Evolutionary conservation across 2,329 filamentous ascomycete species (phyloP).

Genomic region (Aspergillus uvarum): DNA sequence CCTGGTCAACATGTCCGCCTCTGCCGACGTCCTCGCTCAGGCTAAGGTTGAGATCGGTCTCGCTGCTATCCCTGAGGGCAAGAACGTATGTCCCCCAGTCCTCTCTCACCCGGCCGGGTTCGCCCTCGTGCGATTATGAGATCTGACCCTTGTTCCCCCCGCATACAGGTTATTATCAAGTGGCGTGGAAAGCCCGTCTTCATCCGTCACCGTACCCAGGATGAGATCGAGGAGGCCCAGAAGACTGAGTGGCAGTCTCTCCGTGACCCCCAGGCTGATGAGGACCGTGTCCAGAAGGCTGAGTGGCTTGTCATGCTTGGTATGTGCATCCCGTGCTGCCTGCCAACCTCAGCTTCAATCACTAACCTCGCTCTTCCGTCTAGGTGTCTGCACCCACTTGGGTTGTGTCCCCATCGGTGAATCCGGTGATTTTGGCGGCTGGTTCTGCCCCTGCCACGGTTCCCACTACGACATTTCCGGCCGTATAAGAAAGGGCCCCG

Average conservation of each 20-base stretch:
- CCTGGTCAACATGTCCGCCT: conserved; percentile 99
- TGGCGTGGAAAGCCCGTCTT: conserved; percentile 99
- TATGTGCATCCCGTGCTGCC: conserved; percentile 43
- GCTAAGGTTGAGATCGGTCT: conserved; percentile 99
- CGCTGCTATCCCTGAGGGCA: conserved; percentile 90
- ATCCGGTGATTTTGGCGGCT: conserved; percentile 95
- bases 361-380: neutral
- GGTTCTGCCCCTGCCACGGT: conserved; percentile 99
- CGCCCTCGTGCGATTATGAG: neutral
- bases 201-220: conserved; percentile 93
- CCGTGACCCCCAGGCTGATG: conserved; percentile 87
- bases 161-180: conserved; percentile 86
- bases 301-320: conserved; percentile 99
- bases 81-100: conserved; percentile 72
- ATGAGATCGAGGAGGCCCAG: conserved; percentile 95
- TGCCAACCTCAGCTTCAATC: neutral
- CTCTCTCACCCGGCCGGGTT: neutral
- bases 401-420: conserved; percentile 99
- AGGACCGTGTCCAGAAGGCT: conserved; percentile 93
- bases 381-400: conserved; percentile 97
- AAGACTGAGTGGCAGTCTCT: conserved; percentile 77
- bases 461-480: conserved; percentile 99
- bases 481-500: conserved; percentile 95
- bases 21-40: conserved; percentile 96
- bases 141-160: conserved; percentile 20